phyloP scores from a whole-genome alignment of 805 yeast species.

The Priceomyces castillae region DNA sequence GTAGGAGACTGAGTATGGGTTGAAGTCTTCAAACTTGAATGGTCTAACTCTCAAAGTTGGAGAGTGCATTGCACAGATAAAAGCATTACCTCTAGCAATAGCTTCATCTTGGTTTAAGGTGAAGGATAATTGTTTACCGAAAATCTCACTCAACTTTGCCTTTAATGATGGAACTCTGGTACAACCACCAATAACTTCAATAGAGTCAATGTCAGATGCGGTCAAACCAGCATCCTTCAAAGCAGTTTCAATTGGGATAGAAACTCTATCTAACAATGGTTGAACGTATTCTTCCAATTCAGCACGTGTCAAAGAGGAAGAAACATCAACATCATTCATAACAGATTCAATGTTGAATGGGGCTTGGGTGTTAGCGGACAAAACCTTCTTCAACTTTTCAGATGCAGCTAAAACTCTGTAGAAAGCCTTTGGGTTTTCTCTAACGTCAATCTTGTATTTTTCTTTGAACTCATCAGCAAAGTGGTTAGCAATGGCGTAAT shows the following conservation, averaged over 20 bases:
- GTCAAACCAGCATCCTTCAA: constrained; percentile 74
- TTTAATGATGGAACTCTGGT: constrained; percentile 95
- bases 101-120: constrained; percentile 99
- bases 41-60: constrained; percentile 99
- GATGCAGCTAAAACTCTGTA: constrained; percentile 88
- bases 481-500: constrained; percentile 89
- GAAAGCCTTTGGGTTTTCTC: constrained; percentile 90
- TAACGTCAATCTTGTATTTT: constrained; percentile 91
- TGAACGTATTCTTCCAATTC: constrained; percentile 86
- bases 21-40: constrained; percentile 94
- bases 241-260: constrained; percentile 78
- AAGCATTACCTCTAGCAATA: constrained; percentile 98
- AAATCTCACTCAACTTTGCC: constrained; percentile 72
- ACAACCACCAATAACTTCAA: constrained; percentile 97
- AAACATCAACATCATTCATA: constrained; percentile 95
- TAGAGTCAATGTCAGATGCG: constrained; percentile 75
- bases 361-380: constrained; percentile 93
- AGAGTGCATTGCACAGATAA: constrained; percentile 97
- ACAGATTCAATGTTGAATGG: constrained; percentile 95
- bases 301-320: constrained; percentile 83
- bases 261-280: constrained; percentile 76
- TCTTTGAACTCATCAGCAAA: constrained; percentile 89
- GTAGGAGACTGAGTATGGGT: constrained; percentile 90
- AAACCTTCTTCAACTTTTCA: constrained; percentile 91
- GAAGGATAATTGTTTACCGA: constrained; percentile 83